These are phyloP conservation scores for Gossypium bickii DNA, from an alignment of 345 rosid species.

Conservation along the genomic window DNA sequence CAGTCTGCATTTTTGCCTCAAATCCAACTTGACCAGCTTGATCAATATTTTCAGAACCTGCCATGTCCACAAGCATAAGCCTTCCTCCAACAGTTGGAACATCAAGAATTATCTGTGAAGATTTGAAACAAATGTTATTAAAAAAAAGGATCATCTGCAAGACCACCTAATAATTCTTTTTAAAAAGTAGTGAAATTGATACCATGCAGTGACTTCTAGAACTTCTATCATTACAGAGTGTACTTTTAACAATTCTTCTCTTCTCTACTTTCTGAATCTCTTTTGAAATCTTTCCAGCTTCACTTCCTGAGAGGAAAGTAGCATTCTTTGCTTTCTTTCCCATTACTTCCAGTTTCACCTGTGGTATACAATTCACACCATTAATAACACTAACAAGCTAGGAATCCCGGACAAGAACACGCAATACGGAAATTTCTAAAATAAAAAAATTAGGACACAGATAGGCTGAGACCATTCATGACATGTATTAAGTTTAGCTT, in stretches of 20 bases:
- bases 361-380: background rate
- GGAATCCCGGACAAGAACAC: too few species aligned
- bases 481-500: background rate
- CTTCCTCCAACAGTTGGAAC: slow-evolving; percentile 96
- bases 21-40: slow-evolving; percentile 91
- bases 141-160: background rate
- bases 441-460: background rate
- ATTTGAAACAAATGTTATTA: background rate
- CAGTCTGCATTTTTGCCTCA: slow-evolving; percentile 99
- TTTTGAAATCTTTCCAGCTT: slow-evolving; percentile 80
- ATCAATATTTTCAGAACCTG: slow-evolving; percentile 97
- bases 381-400: background rate
- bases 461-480: background rate
- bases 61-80: slow-evolving; percentile 98
- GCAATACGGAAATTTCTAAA: too few species aligned
- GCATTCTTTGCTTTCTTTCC: slow-evolving; percentile 96
- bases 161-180: background rate
- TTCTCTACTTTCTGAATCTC: slow-evolving; percentile 96
- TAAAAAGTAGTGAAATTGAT: background rate
- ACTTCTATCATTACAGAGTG: slow-evolving; percentile 87
- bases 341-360: slow-evolving; percentile 95
- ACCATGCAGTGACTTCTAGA: slow-evolving; percentile 99
- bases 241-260: slow-evolving; percentile 86
- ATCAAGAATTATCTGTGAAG: slow-evolving; percentile 77
- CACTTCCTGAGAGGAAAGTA: slow-evolving; percentile 73